A percentile compares a stretch with the other conserved stretches of the same genome.
Evolutionary conservation across 345 rosid species (phyloP).

Genomic region (Trapa bicornis): DNA sequence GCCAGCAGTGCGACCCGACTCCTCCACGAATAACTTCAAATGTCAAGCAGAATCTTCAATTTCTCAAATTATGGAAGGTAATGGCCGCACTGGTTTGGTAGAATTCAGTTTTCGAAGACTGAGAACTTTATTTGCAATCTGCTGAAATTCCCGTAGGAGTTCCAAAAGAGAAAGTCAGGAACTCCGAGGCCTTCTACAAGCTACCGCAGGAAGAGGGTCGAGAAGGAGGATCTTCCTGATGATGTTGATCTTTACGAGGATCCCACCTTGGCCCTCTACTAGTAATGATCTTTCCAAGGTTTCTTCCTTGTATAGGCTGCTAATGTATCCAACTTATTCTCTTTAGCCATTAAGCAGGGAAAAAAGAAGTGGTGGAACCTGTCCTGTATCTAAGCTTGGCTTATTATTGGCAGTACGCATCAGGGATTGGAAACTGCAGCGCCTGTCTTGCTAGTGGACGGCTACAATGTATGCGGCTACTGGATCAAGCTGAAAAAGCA

Average conservation of each 20-base stretch:
- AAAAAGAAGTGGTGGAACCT: too few species aligned
- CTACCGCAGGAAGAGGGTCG: slow-evolving; percentile 67
- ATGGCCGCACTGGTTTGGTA: not conserved
- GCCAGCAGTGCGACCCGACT: slow-evolving; percentile 49
- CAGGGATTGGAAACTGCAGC: slow-evolving; percentile 29
- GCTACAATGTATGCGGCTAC: slow-evolving; percentile 84
- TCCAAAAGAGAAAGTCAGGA: slow-evolving; percentile 37
- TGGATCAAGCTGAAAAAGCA: slow-evolving; percentile 88
- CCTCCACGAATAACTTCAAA: slow-evolving; percentile 86
- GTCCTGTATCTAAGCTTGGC: not conserved
- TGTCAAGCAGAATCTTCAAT: slow-evolving; percentile 79
- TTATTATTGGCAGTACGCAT: slow-evolving; percentile 55
- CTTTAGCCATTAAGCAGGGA: not conserved
- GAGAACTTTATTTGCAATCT: slow-evolving; percentile 4
- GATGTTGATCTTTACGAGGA: slow-evolving; percentile 56
- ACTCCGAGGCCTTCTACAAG: slow-evolving; percentile 72
- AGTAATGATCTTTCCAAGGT: slow-evolving; percentile 26
- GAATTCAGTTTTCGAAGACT: not conserved
- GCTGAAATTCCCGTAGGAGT: slow-evolving; percentile 30
- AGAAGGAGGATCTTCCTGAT: slow-evolving; percentile 57
- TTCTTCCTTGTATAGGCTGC: not conserved
- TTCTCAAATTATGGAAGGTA: slow-evolving; percentile 73
- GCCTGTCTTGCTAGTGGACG: too few species aligned
- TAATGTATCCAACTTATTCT: slow-evolving; percentile 6
- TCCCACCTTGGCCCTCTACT: slow-evolving; percentile 62